Conservation (phyloP, 495 filamentous ascomycete genomes). For the Talaromyces trachyspermus region DNA sequence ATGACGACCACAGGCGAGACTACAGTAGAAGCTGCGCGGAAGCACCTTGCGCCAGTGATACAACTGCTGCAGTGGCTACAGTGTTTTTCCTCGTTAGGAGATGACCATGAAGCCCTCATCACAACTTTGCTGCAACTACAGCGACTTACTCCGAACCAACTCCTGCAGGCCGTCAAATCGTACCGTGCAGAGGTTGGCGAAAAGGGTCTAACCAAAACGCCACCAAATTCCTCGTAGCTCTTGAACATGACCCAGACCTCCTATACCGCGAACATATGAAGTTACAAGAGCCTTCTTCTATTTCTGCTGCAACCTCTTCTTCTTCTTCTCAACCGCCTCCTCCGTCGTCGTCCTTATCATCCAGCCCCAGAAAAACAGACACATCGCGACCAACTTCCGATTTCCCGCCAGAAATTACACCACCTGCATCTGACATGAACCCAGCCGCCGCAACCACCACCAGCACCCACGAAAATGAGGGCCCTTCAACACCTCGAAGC, state of each 20-base stretch:
- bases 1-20: slow-evolving; percentile 80
- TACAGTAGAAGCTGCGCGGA: slow-evolving; percentile 71
- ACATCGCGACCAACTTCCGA: not conserved
- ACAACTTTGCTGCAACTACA: slow-evolving; percentile 86
- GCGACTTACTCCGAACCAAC: slow-evolving; percentile 73
- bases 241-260: slow-evolving; percentile 60
- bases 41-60: slow-evolving; percentile 82
- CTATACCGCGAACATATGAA: slow-evolving; percentile 29
- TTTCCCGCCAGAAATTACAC: slow-evolving; percentile 31
- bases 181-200: slow-evolving; percentile 95
- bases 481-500: slow-evolving; percentile 15
- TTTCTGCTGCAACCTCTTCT: slow-evolving; percentile 9
- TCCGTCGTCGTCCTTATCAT: slow-evolving; percentile 30
- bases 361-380: slow-evolving; percentile 36
- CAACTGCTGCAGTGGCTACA: slow-evolving; percentile 97
- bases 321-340: not conserved
- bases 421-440: slow-evolving; percentile 32
- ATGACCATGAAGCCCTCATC: slow-evolving; percentile 79
- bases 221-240: slow-evolving; percentile 72
- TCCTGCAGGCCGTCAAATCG: slow-evolving; percentile 87
- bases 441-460: slow-evolving; percentile 38
- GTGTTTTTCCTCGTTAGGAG: slow-evolving; percentile 92
- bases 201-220: slow-evolving; percentile 80
- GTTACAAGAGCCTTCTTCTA: slow-evolving; percentile 26
- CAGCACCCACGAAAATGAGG: slow-evolving; percentile 42